Conservation (phyloP, 1,284 basidiomycete genomes). For the Laetiporus sulphureus region DNA sequence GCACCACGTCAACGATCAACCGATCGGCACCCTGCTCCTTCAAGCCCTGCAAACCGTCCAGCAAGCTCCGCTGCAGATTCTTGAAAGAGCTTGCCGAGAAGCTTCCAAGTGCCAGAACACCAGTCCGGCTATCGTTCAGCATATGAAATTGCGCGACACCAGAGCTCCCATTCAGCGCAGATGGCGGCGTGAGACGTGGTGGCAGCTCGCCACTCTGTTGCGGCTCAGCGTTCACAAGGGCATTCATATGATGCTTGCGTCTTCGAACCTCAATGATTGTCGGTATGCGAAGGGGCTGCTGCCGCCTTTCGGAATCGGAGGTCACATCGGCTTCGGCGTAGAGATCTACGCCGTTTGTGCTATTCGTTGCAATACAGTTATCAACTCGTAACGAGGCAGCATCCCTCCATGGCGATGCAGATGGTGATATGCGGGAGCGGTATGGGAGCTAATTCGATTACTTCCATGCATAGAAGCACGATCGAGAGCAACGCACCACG, state of each 20-base stretch:
- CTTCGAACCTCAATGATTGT: conserved; percentile 34
- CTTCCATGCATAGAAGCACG: background rate
- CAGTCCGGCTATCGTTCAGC: conserved; percentile 47
- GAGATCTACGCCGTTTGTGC: conserved; percentile 46
- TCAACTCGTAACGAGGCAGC: conserved; percentile 42
- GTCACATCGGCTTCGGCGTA: conserved; percentile 20
- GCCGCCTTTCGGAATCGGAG: background rate
- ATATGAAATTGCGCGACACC: conserved; percentile 50
- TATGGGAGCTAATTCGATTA: conserved; percentile 41
- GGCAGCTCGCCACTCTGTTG: conserved; percentile 45
- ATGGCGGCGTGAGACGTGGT: conserved; percentile 34
- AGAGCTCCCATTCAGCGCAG: conserved; percentile 37
- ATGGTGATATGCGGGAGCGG: conserved; percentile 43
- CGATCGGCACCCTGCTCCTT: conserved; percentile 43
- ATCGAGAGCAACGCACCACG: background rate
- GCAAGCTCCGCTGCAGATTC: conserved; percentile 35
- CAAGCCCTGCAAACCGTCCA: conserved; percentile 43
- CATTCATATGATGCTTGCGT: conserved; percentile 39
- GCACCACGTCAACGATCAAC: conserved; percentile 49
- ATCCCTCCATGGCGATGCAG: conserved; percentile 41
- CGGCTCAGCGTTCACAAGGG: conserved; percentile 38
- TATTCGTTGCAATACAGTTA: conserved; percentile 43
- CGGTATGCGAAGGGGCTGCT: conserved; percentile 31
- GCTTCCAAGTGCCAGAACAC: conserved; percentile 53
- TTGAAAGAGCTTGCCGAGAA: conserved; percentile 42